Conservation (phyloP, 2,329 filamentous ascomycete species). For the Reticulascus tulasneorum region DNA sequence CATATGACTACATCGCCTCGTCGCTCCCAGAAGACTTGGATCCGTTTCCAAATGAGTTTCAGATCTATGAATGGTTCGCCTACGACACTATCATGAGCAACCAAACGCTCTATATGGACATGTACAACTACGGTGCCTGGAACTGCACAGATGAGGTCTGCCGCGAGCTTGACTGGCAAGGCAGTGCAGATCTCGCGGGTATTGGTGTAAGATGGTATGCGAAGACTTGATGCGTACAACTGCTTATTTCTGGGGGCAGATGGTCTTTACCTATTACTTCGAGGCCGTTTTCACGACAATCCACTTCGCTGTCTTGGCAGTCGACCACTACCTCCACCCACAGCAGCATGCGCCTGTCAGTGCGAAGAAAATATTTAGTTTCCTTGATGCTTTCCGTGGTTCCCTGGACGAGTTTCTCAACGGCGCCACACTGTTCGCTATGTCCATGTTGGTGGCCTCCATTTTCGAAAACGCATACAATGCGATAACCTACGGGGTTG, state of each 20-base stretch:
- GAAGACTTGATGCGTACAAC: background rate
- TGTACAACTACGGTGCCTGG: constrained; percentile 2
- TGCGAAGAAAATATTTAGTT: background rate
- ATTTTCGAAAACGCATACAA: constrained; percentile 4
- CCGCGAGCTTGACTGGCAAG: constrained; percentile 8
- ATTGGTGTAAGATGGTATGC: constrained; percentile 4
- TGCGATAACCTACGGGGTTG: background rate
- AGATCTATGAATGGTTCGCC: too few species aligned
- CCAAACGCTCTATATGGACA: too few species aligned
- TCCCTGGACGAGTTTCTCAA: constrained; percentile 12
- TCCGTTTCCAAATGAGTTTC: too few species aligned
- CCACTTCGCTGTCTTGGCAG: constrained; percentile 8
- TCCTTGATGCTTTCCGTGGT: constrained; percentile 11
- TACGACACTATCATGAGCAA: constrained; percentile 12
- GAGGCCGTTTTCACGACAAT: constrained; percentile 11
- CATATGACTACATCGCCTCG: background rate
- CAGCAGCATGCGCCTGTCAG: background rate
- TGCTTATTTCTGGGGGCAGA: constrained; percentile 1
- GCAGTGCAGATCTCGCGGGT: constrained; percentile 9
- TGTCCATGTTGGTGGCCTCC: constrained; percentile 11
- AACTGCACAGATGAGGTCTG: constrained; percentile 7
- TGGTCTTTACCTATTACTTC: constrained; percentile 10
- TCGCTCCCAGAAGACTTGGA: constrained; percentile 1
- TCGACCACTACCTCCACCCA: constrained; percentile 5
- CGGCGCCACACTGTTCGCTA: constrained; percentile 9